Percentiles rank a stretch among this genome's conserved stretches.
phyloP scores from a whole-genome alignment of 805 yeast genomes.

The Torulaspora gathmanii region DNA sequence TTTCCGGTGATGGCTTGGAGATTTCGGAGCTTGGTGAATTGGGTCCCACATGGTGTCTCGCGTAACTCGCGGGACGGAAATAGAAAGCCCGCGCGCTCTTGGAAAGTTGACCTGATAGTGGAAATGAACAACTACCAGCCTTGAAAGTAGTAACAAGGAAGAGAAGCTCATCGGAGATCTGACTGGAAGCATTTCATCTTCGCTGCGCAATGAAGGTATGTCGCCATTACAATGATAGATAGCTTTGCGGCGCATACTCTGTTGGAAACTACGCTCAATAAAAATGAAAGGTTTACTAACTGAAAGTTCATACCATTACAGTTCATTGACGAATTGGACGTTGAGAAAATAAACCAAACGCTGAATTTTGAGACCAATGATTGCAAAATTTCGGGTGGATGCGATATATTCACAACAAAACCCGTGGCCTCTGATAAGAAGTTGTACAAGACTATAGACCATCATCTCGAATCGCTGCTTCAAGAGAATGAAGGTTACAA shows the following conservation, averaged over 20 bases:
- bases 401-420: constrained; percentile 91
- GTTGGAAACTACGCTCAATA: background rate
- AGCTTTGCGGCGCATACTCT: too few species aligned
- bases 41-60: constrained; percentile 5
- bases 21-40: background rate
- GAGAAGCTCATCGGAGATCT: background rate
- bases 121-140: too few species aligned
- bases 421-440: constrained; percentile 88
- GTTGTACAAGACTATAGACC: constrained; percentile 80
- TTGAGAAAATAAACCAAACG: constrained; percentile 86
- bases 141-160: background rate
- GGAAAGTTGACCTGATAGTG: background rate
- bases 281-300: constrained; percentile 4
- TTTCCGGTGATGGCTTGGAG: background rate
- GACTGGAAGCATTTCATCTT: background rate
- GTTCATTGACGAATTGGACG: constrained; percentile 90
- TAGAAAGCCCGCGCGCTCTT: constrained; percentile 1
- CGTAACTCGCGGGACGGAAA: constrained; percentile 1
- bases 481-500: constrained; percentile 37
- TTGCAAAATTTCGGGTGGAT: constrained; percentile 76
- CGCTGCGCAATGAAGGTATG: constrained; percentile 8
- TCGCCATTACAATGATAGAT: background rate
- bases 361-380: constrained; percentile 73
- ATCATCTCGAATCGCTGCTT: constrained; percentile 56
- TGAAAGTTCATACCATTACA: constrained; percentile 25